A percentile compares a stretch with the other conserved stretches of the same genome.
phyloP scores from a whole-genome alignment of 2,329 filamentous ascomycete genomes.

The Tolypocladium tropicale region DNA sequence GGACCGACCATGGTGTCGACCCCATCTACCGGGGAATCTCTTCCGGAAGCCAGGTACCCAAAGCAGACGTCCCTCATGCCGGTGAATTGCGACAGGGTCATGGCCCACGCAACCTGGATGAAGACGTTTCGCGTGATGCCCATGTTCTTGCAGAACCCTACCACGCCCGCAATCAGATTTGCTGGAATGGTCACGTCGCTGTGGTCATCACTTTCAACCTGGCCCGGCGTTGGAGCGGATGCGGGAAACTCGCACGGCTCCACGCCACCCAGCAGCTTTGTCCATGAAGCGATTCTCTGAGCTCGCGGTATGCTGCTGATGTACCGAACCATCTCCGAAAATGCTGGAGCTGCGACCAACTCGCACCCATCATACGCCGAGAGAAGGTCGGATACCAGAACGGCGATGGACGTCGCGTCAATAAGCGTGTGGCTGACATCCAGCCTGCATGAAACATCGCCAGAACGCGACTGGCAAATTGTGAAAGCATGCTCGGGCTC shows the following conservation, averaged over 20 bases:
- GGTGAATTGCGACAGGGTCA: conserved; percentile 37
- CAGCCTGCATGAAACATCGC: conserved; percentile 12
- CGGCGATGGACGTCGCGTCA: conserved; percentile 17
- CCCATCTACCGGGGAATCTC: conserved; percentile 37
- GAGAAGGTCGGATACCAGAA: conserved; percentile 18
- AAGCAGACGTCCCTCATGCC: conserved; percentile 37
- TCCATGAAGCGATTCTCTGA: conserved; percentile 6
- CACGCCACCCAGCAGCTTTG: conserved; percentile 2
- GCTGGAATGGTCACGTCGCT: neutral
- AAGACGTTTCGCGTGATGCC: conserved; percentile 37
- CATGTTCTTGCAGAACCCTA: conserved; percentile 24
- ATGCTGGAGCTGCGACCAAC: conserved; percentile 1
- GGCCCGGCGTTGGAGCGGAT: neutral
- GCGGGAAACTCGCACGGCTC: conserved; percentile 6
- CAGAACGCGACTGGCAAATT: conserved; percentile 4
- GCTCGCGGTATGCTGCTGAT: neutral
- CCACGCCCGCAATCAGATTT: neutral
- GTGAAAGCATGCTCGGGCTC: conserved; percentile 6
- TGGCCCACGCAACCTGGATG: conserved; percentile 40
- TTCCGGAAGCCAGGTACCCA: conserved; percentile 41
- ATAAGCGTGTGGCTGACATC: conserved; percentile 22
- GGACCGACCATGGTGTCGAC: conserved; percentile 38
- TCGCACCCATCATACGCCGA: conserved; percentile 13
- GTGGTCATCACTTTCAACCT: neutral
- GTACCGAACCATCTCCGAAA: conserved; percentile 1